Evolutionary conservation across 352 stramenopile species (phyloP).

Genomic region (Phytophthora hibernalis): DNA sequence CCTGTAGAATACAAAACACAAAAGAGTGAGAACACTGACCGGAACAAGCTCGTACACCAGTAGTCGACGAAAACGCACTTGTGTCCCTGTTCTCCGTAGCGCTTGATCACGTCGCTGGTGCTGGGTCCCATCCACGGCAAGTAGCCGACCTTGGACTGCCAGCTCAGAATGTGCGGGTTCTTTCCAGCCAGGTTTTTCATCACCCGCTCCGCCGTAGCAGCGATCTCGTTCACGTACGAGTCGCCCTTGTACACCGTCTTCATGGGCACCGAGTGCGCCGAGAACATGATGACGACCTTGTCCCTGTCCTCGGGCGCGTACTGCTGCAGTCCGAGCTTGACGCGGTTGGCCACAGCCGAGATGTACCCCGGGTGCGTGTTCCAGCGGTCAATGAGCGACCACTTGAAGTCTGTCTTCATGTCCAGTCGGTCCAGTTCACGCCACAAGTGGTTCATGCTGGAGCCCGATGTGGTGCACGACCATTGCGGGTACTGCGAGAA

Average conservation of each 20-base stretch:
- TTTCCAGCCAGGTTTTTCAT: conserved; percentile 72
- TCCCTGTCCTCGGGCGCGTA: conserved; percentile 92
- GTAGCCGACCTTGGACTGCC: conserved; percentile 98
- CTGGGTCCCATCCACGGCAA: conserved; percentile 98
- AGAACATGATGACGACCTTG: conserved; percentile 92
- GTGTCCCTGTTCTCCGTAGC: conserved; percentile 92
- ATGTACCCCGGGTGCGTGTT: conserved; percentile 97
- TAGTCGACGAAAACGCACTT: conserved; percentile 63
- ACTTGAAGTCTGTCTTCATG: conserved; percentile 87
- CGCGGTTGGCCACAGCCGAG: conserved; percentile 91
- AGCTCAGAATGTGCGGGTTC: conserved; percentile 93
- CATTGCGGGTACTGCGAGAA: conserved; percentile 99
- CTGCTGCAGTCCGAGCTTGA: conserved; percentile 91
- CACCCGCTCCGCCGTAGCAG: conserved; percentile 73
- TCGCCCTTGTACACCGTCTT: conserved; percentile 91
- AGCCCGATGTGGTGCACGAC: conserved; percentile 97
- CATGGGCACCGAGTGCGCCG: conserved; percentile 91
- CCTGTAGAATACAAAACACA: conserved; percentile 27
- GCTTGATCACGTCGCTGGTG: conserved; percentile 95
- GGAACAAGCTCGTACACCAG: not conserved
- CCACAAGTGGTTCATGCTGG: conserved; percentile 94
- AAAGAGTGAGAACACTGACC: conserved; percentile 11
- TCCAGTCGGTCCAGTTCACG: conserved; percentile 85
- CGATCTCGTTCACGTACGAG: conserved; percentile 88
- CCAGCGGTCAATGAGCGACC: conserved; percentile 92